These are phyloP conservation scores for Talaromyces sp. DNA, from an alignment of 2,329 filamentous ascomycete species.

Conservation along the genomic window DNA sequence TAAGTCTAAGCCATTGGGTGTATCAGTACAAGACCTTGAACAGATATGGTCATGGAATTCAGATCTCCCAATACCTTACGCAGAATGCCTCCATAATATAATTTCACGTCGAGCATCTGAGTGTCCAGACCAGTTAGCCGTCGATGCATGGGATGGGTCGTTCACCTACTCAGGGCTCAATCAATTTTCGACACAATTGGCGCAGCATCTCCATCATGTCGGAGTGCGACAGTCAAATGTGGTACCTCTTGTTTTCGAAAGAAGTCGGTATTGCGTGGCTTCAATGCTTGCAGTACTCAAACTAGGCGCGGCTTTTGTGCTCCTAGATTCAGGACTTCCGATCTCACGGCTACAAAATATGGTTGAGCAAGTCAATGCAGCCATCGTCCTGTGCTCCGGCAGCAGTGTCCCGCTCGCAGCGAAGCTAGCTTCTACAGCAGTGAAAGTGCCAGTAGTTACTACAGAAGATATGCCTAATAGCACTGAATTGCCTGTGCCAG, in stretches of 20 bases:
- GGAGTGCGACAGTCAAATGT: constrained; percentile 27
- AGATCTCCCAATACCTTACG: background rate
- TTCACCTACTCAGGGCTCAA: constrained; percentile 34
- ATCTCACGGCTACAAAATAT: background rate
- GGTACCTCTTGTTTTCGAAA: constrained; percentile 8
- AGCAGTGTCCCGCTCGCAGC: background rate
- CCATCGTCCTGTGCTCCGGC: constrained; percentile 11
- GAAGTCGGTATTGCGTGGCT: background rate
- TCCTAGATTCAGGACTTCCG: background rate
- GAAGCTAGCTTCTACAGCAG: background rate
- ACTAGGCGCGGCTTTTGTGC: constrained; percentile 6
- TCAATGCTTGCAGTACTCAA: constrained; percentile 5
- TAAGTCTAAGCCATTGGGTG: background rate
- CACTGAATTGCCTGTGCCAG: background rate
- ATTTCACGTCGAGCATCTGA: background rate
- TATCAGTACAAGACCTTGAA: background rate
- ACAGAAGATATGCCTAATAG: background rate
- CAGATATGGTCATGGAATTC: background rate
- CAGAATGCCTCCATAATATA: background rate
- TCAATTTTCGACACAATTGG: constrained; percentile 30
- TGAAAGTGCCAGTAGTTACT: constrained; percentile 15
- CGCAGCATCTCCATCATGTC: constrained; percentile 29
- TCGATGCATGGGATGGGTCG: constrained; percentile 31
- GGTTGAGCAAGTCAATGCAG: background rate
- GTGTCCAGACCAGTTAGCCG: constrained; percentile 26